Base-by-base conservation (phyloP, 257 asterid genomes). In the Anisodus tanguticus region DNA sequence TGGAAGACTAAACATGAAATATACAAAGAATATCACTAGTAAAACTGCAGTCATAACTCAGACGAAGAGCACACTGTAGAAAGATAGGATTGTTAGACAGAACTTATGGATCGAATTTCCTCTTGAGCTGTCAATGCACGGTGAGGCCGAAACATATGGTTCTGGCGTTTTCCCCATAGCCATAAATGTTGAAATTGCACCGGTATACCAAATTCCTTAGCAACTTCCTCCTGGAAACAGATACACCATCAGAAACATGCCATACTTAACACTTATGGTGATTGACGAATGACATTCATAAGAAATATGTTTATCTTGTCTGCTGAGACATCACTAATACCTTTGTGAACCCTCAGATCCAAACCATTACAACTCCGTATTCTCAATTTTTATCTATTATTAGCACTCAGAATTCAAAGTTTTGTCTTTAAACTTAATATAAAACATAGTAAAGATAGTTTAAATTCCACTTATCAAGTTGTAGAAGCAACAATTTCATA, bases 131-230 rank as follows among this genome's bases (percentile, higher is more conserved):
- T 91, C 86, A 94, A 89, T 43, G 97, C 90, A 76, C 97, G 92
- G 81, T 89, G 88, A 39, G 98, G 98, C 31, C 98, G 92, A 84
- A 91, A 94, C 1, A 95, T 93, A 62, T 93, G 94, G 85, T 94
- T 94, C 78, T 93, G 94, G 57, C 97, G 92, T 89, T 93, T 92
- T 43, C 94, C 93, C 98, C 98, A 94, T 71, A 91, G 85, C 97
- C 98, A 94, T 86, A 90, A 93, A 80, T 96, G 97, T 72, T 92
- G 98, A 84, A 85, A 93, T 72, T 91, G 94, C 70, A 93, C 92
- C n/a, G 97, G 96, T 85, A 93, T 83, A 37, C 93, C 93, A 66
- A 94, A 88, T 85, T 91, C 97, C 87, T 90, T 94, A 26, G 98
- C 94, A 78, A 94, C 94, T 87, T 94, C 95, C 84, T 92, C 96